Evolutionary conservation across 2,329 filamentous ascomycete species (phyloP).

Genomic region (Pseudogymnoascus sp.): DNA sequence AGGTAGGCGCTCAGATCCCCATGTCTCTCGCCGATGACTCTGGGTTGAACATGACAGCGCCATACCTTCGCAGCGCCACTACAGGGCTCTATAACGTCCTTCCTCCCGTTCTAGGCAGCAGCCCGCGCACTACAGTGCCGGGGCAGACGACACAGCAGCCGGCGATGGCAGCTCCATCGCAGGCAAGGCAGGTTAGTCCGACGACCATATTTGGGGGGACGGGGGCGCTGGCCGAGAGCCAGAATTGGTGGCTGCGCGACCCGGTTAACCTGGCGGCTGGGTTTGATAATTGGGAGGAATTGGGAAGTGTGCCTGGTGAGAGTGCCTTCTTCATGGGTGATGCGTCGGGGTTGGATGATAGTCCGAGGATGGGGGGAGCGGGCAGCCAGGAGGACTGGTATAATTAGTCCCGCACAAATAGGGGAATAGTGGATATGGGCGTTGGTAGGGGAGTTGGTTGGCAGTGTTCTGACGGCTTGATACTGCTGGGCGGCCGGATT

Average conservation of each 20-base stretch:
- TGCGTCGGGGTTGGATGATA: not conserved
- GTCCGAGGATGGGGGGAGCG: not conserved
- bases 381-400: conserved; percentile 6
- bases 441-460: not conserved
- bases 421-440: not conserved
- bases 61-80: not conserved
- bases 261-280: conserved; percentile 53
- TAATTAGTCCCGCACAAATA: not conserved
- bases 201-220: conserved; percentile 51
- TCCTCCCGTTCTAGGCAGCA: not conserved
- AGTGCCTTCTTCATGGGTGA: not conserved
- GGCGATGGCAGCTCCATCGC: conserved; percentile 3
- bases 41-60: conserved; percentile 11
- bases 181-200: conserved; percentile 32
- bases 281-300: conserved; percentile 51
- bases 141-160: not conserved
- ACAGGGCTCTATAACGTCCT: conserved; percentile 2
- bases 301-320: not conserved
- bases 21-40: conserved; percentile 10
- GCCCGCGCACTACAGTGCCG: not conserved
- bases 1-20: conserved; percentile 3
- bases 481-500: not conserved
- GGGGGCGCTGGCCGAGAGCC: conserved; percentile 54
- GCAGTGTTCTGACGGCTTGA: not conserved
- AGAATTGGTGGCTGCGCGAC: conserved; percentile 58